Evolutionary conservation across 1,139 yeast genomes (phyloP).

Genomic region (Yamadazyma dendronema): DNA sequence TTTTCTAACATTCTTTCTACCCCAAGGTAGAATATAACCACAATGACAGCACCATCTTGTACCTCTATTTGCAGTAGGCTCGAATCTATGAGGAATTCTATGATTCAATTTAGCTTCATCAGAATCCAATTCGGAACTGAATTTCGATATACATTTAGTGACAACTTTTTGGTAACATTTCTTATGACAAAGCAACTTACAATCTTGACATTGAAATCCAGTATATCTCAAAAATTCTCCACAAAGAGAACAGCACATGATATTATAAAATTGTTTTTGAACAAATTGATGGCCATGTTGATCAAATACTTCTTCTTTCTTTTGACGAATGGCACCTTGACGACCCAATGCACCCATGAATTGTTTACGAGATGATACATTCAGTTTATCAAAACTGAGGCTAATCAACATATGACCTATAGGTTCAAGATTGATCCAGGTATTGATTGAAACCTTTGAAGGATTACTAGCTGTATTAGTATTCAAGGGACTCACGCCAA

Average conservation of each 20-base stretch:
- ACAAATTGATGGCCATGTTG: conserved; percentile 97
- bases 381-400: conserved; percentile 73
- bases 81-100: conserved; percentile 95
- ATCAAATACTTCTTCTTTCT: conserved; percentile 91
- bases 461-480: conserved; percentile 1
- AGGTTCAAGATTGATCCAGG: conserved; percentile 95
- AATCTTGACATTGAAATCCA: conserved; percentile 96
- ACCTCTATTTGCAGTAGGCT: conserved; percentile 85
- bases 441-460: conserved; percentile 44
- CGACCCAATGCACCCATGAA: conserved; percentile 83
- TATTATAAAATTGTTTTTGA: conserved; percentile 90
- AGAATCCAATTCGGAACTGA: conserved; percentile 72
- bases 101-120: conserved; percentile 93
- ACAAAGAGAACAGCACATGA: conserved; percentile 96
- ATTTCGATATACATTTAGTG: conserved; percentile 90
- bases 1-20: conserved; percentile 89
- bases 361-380: conserved; percentile 50
- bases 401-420: conserved; percentile 83
- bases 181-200: conserved; percentile 90
- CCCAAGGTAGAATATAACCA: conserved; percentile 94
- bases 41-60: conserved; percentile 99
- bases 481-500: neutral
- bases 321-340: conserved; percentile 96
- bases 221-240: conserved; percentile 91
- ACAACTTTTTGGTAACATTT: conserved; percentile 93